Conservation (phyloP, 2,329 filamentous ascomycete species). For the Botryosphaeria dothidea region DNA sequence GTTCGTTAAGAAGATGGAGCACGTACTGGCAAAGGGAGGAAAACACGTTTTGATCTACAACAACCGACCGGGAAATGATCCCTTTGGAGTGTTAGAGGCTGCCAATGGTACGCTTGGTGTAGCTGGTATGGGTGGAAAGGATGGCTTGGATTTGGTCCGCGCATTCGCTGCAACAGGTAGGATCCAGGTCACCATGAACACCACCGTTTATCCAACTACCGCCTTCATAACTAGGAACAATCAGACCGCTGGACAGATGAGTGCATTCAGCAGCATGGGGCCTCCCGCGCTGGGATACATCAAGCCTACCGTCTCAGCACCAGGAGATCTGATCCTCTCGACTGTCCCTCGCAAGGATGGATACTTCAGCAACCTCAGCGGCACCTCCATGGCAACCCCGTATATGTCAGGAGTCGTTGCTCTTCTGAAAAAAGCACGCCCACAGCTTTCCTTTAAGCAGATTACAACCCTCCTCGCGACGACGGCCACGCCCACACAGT, state of each 20-base stretch:
- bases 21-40: neutral
- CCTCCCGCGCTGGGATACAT: neutral
- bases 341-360: neutral
- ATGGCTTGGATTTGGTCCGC: neutral
- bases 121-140: neutral
- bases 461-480: neutral
- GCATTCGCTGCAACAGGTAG: neutral
- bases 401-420: neutral
- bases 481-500: neutral
- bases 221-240: neutral
- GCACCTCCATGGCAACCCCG: neutral
- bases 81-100: neutral
- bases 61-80: neutral
- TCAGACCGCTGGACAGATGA: neutral
- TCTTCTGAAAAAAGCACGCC: neutral
- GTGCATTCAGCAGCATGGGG: neutral
- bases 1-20: neutral
- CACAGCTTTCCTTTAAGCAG: neutral
- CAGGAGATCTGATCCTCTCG: neutral
- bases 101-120: neutral
- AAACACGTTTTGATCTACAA: neutral
- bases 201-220: neutral
- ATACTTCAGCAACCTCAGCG: neutral
- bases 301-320: neutral
- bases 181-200: conserved; percentile 1